These are phyloP conservation scores for Dianthus caryophyllus DNA, from an alignment of 148 eudicot species.

Conservation along the genomic window DNA sequence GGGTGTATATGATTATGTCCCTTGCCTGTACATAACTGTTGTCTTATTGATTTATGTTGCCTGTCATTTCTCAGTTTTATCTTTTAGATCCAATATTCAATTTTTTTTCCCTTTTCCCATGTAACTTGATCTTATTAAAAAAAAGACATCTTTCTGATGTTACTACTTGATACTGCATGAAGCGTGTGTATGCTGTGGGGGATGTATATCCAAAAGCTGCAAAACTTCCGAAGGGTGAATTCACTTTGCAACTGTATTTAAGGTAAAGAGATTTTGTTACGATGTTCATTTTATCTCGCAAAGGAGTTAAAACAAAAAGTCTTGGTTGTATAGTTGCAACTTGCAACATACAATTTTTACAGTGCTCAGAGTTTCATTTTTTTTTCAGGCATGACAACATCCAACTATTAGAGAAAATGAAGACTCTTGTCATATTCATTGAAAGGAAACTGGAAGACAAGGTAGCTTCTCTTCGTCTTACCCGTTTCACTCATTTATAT, in stretches of 20 bases:
- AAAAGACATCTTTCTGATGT: slow-evolving; percentile 1
- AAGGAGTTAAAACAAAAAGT: neutral
- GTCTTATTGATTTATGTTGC: no score
- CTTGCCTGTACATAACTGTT: no score
- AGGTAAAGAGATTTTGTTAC: slow-evolving; percentile 39
- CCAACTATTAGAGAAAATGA: slow-evolving; percentile 91
- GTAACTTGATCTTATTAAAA: neutral
- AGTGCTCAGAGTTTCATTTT: slow-evolving; percentile 12
- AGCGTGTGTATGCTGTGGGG: slow-evolving; percentile 85
- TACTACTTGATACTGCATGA: slow-evolving; percentile 15
- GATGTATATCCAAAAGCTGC: slow-evolving; percentile 85
- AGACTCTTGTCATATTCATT: slow-evolving; percentile 72
- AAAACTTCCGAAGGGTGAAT: slow-evolving; percentile 92
- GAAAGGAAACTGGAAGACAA: slow-evolving; percentile 85
- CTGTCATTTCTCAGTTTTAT: neutral
- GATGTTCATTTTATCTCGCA: neutral
- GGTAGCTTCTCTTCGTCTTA: slow-evolving; percentile 31
- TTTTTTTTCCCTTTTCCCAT: neutral
- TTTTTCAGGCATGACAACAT: slow-evolving; percentile 83
- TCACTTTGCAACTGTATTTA: slow-evolving; percentile 62
- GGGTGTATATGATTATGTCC: neutral
- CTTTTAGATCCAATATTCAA: neutral
- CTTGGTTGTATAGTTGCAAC: neutral
- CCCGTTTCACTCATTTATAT: neutral
- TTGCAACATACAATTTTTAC: neutral